A percentile compares a stretch with the other conserved stretches of the same genome.
Evolutionary conservation across 2,329 filamentous ascomycete species (phyloP).

Genomic region (Ampelomyces quisqualis): DNA sequence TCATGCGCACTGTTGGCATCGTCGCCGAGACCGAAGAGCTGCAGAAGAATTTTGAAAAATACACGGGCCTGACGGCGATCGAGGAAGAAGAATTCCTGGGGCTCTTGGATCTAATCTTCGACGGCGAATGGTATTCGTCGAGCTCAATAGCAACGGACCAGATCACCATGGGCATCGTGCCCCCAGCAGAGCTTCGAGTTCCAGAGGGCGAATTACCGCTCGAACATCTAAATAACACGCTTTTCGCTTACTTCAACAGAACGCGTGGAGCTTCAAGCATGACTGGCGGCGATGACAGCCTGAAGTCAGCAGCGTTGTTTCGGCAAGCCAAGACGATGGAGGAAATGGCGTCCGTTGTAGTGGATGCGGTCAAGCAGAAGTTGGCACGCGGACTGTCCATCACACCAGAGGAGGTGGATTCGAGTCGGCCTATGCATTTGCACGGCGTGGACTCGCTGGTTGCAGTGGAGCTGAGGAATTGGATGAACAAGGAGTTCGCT

Average conservation of each 20-base stretch:
- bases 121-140: background rate
- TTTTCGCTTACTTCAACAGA: background rate
- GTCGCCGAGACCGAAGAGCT: constrained; percentile 20
- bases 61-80: background rate
- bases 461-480: constrained; percentile 18
- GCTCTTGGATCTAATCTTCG: background rate
- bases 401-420: background rate
- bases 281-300: background rate
- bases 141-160: background rate
- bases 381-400: background rate
- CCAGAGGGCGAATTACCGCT: background rate
- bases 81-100: background rate
- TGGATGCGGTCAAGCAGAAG: background rate
- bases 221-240: background rate
- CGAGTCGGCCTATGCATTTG: background rate
- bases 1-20: constrained; percentile 25
- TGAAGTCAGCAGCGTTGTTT: background rate
- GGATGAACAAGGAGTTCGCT: background rate
- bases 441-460: constrained; percentile 26
- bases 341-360: background rate
- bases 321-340: background rate
- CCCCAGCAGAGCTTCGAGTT: background rate
- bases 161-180: background rate
- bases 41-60: background rate
- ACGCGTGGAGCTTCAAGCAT: background rate